Evolutionary conservation across 331 rosid species (phyloP).

Genomic region (Acacia pycnantha): DNA sequence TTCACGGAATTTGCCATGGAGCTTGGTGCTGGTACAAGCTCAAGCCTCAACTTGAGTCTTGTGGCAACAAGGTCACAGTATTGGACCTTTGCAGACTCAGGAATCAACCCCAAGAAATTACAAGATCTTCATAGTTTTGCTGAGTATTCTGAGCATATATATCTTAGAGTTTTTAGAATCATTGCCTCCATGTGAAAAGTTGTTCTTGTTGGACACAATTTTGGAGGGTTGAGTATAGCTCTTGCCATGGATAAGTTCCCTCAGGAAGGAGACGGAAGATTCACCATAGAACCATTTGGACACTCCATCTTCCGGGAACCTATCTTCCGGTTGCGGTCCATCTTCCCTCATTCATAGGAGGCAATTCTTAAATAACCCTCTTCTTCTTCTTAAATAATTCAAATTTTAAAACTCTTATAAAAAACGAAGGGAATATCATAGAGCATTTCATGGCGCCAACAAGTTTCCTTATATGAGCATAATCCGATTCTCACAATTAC

Average conservation of each 20-base stretch:
- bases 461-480: too few relatives aligned
- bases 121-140: conserved; percentile 37
- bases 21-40: conserved; percentile 74
- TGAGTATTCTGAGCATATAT: conserved; percentile 58
- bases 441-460: too few relatives aligned
- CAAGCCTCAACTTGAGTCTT: conserved; percentile 43
- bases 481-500: too few relatives aligned
- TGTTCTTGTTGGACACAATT: conserved; percentile 65
- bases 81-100: conserved; percentile 58
- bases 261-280: too few relatives aligned
- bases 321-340: too few relatives aligned
- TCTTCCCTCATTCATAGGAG: too few relatives aligned
- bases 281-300: too few relatives aligned
- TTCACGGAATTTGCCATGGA: conserved; percentile 58
- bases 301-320: too few relatives aligned
- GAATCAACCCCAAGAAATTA: conserved; percentile 35
- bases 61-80: conserved; percentile 50
- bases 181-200: conserved; percentile 43
- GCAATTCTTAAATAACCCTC: too few relatives aligned
- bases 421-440: too few relatives aligned
- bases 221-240: conserved; percentile 60
- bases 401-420: too few relatives aligned
- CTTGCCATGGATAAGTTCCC: conserved; percentile 65
- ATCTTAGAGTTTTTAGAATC: conserved; percentile 43
- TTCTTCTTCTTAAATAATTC: too few relatives aligned